Evolutionary conservation across 2,329 filamentous ascomycete species (phyloP).

Genomic region (Apiospora phragmitis): DNA sequence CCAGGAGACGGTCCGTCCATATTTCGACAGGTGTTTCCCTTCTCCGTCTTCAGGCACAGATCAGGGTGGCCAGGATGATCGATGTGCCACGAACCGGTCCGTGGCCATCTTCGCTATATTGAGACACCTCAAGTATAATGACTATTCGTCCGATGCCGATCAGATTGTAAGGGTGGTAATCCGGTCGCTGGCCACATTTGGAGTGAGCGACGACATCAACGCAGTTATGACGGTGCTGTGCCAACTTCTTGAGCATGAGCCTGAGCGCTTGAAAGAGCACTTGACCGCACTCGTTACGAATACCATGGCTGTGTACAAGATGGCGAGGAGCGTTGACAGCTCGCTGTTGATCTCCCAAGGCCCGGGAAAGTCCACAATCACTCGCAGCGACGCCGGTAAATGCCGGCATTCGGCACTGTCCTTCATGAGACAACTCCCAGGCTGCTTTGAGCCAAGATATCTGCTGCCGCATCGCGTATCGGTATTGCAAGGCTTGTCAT

Average conservation of each 20-base stretch:
- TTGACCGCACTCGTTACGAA: conserved; percentile 50
- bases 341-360: conserved; percentile 12
- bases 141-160: conserved; percentile 53
- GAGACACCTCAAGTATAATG: conserved; percentile 48
- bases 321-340: conserved; percentile 24
- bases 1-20: conserved; percentile 31
- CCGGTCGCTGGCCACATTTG: conserved; percentile 43
- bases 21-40: conserved; percentile 42
- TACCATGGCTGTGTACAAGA: conserved; percentile 38
- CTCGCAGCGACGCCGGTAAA: conserved; percentile 20
- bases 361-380: conserved; percentile 13
- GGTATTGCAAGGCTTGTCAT: conserved; percentile 48
- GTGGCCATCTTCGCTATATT: conserved; percentile 50
- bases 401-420: conserved; percentile 50
- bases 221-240: conserved; percentile 50
- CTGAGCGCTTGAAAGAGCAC: conserved; percentile 47
- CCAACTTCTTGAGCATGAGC: conserved; percentile 46
- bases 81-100: conserved; percentile 41
- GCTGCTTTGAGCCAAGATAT: conserved; percentile 47
- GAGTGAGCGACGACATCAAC: conserved; percentile 43
- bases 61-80: conserved; percentile 20
- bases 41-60: not conserved
- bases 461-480: conserved; percentile 44
- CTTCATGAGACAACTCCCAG: conserved; percentile 49
- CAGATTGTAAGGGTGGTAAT: conserved; percentile 51